phyloP scores from a whole-genome alignment of 2,329 filamentous ascomycete species.

The Trichoderma atrobrunneum region DNA sequence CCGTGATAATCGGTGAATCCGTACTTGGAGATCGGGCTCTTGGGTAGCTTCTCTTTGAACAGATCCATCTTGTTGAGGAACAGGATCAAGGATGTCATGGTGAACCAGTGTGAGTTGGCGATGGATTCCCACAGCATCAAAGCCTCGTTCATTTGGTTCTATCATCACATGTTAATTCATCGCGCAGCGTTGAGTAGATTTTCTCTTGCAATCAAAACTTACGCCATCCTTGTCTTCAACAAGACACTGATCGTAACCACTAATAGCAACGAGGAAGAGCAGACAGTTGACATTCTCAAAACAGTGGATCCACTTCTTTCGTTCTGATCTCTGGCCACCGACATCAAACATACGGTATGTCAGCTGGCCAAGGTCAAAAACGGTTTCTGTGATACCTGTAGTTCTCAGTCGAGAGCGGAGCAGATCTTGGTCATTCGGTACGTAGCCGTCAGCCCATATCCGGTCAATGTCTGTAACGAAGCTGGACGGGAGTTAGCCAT shows the following conservation, averaged over 20 bases:
- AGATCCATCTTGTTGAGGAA: slow-evolving; percentile 90
- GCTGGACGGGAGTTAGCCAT: slow-evolving; percentile 43
- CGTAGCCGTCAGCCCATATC: slow-evolving; percentile 83
- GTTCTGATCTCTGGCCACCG: slow-evolving; percentile 89
- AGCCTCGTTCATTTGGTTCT: slow-evolving; percentile 92
- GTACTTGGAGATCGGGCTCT: slow-evolving; percentile 73
- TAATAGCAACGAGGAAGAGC: slow-evolving; percentile 93
- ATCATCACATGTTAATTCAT: slow-evolving; percentile 22
- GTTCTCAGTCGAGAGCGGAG: slow-evolving; percentile 96
- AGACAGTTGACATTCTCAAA: slow-evolving; percentile 96
- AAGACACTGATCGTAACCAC: slow-evolving; percentile 92
- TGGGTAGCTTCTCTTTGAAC: slow-evolving; percentile 82
- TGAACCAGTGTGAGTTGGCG: slow-evolving; percentile 87
- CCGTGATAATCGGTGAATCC: slow-evolving; percentile 92
- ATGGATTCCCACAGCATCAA: slow-evolving; percentile 84
- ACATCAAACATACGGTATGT: slow-evolving; percentile 98
- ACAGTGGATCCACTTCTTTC: slow-evolving; percentile 99
- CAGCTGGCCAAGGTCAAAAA: slow-evolving; percentile 89
- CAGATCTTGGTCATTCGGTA: slow-evolving; percentile 93
- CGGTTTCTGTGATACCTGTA: slow-evolving; percentile 92
- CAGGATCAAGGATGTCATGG: slow-evolving; percentile 82
- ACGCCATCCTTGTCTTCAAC: slow-evolving; percentile 91
- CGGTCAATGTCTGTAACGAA: slow-evolving; percentile 79
- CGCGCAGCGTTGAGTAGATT: no score
- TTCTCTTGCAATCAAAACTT: neutral